Conservation (phyloP, 2,329 filamentous ascomycete genomes). For the Furcasterigmium furcatum region DNA sequence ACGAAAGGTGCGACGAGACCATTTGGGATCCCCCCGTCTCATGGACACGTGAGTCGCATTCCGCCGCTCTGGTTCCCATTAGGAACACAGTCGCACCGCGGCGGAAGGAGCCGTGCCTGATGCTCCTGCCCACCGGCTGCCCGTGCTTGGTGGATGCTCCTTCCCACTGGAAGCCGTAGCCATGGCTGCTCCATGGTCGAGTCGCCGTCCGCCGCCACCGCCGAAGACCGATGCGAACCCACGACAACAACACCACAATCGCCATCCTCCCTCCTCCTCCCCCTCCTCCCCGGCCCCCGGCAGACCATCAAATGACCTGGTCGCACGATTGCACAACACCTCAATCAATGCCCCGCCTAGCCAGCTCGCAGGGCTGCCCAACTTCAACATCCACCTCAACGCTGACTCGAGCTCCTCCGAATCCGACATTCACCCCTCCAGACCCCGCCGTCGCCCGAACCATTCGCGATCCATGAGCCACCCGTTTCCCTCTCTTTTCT, state of each 20-base stretch:
- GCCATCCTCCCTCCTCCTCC: conserved; percentile 14
- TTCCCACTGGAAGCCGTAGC: not conserved
- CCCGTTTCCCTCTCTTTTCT: conserved; percentile 72
- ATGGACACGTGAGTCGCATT: too few relatives aligned
- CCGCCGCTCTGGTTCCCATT: too few relatives aligned
- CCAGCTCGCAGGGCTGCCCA: conserved; percentile 15
- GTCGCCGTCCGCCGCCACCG: not conserved
- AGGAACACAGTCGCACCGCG: too few relatives aligned
- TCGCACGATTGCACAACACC: conserved; percentile 31
- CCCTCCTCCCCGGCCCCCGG: conserved; percentile 10
- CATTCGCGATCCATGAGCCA: conserved; percentile 74
- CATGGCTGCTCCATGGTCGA: not conserved
- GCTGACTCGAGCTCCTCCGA: conserved; percentile 43
- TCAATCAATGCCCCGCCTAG: conserved; percentile 19
- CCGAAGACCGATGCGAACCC: not conserved
- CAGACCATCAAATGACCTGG: conserved; percentile 26
- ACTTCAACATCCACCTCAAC: conserved; percentile 18
- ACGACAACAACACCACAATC: not conserved
- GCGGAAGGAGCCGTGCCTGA: too few relatives aligned
- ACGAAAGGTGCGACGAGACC: too few relatives aligned
- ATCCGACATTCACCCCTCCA: conserved; percentile 30
- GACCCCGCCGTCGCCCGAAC: conserved; percentile 15
- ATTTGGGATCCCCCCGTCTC: too few relatives aligned
- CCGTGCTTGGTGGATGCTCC: too few relatives aligned
- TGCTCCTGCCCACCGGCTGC: too few relatives aligned